Percentiles rank a stretch among this genome's conserved stretches.
These are phyloP conservation scores for Syzygium malaccense DNA, from an alignment of 441 rosid genomes.

Conservation along the genomic window DNA sequence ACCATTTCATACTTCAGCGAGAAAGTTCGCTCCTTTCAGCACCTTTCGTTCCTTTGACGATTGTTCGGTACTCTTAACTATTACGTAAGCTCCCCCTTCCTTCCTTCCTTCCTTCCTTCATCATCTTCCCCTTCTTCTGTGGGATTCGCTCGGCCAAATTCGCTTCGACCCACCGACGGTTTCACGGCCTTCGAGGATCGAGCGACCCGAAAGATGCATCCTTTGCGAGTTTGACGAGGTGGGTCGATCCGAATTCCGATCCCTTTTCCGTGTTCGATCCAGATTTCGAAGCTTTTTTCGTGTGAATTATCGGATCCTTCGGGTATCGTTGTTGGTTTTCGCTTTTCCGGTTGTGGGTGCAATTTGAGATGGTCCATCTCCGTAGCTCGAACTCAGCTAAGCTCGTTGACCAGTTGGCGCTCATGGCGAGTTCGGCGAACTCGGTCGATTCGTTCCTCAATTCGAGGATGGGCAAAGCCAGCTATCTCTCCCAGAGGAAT, in stretches of 20 bases:
- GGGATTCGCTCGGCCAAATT: not conserved
- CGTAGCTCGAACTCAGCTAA: slow-evolving; percentile 72
- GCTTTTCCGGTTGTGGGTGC: slow-evolving; percentile 14
- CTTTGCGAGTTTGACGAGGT: slow-evolving; percentile 12
- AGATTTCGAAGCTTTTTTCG: not conserved
- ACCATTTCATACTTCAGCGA: not conserved
- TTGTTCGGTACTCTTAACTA: not conserved
- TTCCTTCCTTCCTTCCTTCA: no score
- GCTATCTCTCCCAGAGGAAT: slow-evolving; percentile 18
- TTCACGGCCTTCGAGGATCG: not conserved
- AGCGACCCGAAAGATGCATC: not conserved
- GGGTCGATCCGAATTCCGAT: slow-evolving; percentile 21
- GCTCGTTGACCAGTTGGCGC: slow-evolving; percentile 54
- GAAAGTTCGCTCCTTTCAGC: not conserved
- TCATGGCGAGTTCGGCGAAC: slow-evolving; percentile 50
- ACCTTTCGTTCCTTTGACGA: not conserved
- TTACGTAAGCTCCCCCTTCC: not conserved
- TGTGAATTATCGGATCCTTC: not conserved
- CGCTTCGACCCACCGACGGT: not conserved
- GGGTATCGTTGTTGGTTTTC: not conserved
- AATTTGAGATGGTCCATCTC: slow-evolving; percentile 71
- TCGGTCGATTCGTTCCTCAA: slow-evolving; percentile 28
- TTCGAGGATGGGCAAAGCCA: slow-evolving; percentile 16
- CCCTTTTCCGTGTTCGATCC: not conserved
- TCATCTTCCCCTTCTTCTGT: not conserved